These are phyloP conservation scores for Crotalaria pallida DNA, from an alignment of 306 rosid genomes.

Conservation along the genomic window DNA sequence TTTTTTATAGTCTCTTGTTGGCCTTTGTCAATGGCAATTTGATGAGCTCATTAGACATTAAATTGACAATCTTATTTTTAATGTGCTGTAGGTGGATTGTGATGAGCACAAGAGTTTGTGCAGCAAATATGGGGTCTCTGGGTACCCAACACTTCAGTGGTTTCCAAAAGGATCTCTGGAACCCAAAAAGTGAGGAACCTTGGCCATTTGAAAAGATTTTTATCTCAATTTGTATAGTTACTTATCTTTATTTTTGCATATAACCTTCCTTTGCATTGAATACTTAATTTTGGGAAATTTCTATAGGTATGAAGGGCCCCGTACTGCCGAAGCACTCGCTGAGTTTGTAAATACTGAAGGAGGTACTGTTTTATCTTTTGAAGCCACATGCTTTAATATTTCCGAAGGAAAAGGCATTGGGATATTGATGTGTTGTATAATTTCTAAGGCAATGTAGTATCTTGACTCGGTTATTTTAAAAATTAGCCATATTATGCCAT, in stretches of 20 bases:
- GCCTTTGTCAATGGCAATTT: not conserved
- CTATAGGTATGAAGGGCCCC: conserved; percentile 72
- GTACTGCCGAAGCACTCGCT: conserved; percentile 72
- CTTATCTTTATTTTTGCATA: not conserved
- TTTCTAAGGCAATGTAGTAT: conserved; percentile 3
- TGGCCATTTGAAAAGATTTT: not conserved
- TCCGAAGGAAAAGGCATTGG: not conserved
- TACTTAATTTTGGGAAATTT: conserved; percentile 8
- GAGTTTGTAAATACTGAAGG: conserved; percentile 77
- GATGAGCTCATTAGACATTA: not conserved
- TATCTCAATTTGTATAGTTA: not conserved
- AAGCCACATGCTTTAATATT: not conserved
- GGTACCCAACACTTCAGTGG: conserved; percentile 92
- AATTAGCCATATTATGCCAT: not conserved
- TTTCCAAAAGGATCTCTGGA: conserved; percentile 84
- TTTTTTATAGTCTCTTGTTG: conserved; percentile 1
- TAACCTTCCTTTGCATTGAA: not conserved
- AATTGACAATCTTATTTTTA: not conserved
- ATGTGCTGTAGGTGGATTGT: conserved; percentile 51
- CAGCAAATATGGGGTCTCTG: conserved; percentile 51
- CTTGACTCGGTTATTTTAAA: not conserved
- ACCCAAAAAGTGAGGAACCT: conserved; percentile 74
- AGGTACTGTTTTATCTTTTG: conserved; percentile 41
- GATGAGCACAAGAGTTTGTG: conserved; percentile 45
- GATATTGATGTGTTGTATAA: not conserved